Conservation (phyloP, 805 yeast species). For the Ogataea pini region DNA sequence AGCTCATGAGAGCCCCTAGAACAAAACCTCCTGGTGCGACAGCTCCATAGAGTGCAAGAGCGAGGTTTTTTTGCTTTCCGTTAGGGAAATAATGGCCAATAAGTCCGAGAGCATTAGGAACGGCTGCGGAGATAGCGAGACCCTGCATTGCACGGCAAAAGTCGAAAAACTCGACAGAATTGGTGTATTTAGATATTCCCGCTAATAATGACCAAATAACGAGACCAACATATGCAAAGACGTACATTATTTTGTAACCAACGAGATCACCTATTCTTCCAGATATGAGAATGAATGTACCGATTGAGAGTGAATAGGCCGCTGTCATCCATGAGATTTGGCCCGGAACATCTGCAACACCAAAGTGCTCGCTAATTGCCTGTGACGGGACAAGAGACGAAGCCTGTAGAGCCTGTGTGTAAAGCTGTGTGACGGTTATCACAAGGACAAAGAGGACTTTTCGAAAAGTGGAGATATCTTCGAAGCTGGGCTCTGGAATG, state of each 20-base stretch:
- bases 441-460: constrained; percentile 19
- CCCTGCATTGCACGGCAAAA: constrained; percentile 65
- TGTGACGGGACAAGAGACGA: constrained; percentile 33
- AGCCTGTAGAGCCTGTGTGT: constrained; percentile 41
- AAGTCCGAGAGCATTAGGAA: constrained; percentile 64
- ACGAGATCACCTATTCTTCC: constrained; percentile 74
- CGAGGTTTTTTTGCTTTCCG: constrained; percentile 52
- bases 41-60: constrained; percentile 58
- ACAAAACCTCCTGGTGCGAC: constrained; percentile 65
- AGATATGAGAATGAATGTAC: constrained; percentile 67
- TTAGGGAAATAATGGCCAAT: constrained; percentile 47
- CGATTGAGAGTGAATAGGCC: constrained; percentile 67
- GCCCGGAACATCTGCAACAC: constrained; percentile 30
- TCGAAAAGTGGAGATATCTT: constrained; percentile 19
- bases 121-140: constrained; percentile 57
- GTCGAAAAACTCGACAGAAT: constrained; percentile 50
- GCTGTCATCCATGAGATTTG: constrained; percentile 68
- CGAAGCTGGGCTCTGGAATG: constrained; percentile 22
- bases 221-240: constrained; percentile 57
- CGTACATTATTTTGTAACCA: constrained; percentile 57
- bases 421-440: constrained; percentile 34
- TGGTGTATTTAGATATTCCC: constrained; percentile 56
- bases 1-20: constrained; percentile 54
- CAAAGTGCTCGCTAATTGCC: constrained; percentile 34
- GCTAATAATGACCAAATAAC: constrained; percentile 58